phyloP scores from a whole-genome alignment of 2,329 filamentous ascomycete genomes.

The Penicillium sp. region DNA sequence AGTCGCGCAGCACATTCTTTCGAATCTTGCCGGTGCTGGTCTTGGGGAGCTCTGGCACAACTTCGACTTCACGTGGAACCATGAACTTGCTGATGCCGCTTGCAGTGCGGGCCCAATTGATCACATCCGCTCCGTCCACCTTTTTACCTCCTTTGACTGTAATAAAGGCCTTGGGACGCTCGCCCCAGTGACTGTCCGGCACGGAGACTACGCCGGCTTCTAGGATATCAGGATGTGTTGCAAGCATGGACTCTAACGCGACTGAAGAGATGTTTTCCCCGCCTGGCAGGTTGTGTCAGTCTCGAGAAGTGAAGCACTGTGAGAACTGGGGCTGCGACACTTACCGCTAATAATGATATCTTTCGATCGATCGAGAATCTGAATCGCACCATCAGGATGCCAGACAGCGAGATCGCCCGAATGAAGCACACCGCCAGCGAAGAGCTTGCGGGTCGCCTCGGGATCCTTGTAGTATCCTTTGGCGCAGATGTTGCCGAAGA shows the following conservation, averaged over 20 bases:
- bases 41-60: slow-evolving; percentile 86
- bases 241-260: slow-evolving; percentile 82
- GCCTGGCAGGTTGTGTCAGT: slow-evolving; percentile 46
- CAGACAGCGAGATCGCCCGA: slow-evolving; percentile 90
- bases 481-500: slow-evolving; percentile 84
- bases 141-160: slow-evolving; percentile 66
- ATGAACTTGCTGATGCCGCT: slow-evolving; percentile 86
- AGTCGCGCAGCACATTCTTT: slow-evolving; percentile 87
- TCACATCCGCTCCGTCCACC: slow-evolving; percentile 62
- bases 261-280: slow-evolving; percentile 97
- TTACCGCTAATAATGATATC: slow-evolving; percentile 94
- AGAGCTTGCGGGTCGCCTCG: slow-evolving; percentile 79
- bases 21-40: slow-evolving; percentile 94
- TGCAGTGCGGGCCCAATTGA: slow-evolving; percentile 77
- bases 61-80: slow-evolving; percentile 66
- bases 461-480: slow-evolving; percentile 88
- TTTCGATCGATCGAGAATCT: slow-evolving; percentile 90
- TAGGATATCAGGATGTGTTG: slow-evolving; percentile 79
- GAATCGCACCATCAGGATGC: slow-evolving; percentile 82
- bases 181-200: slow-evolving; percentile 85
- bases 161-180: slow-evolving; percentile 89
- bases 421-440: slow-evolving; percentile 78
- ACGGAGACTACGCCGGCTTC: slow-evolving; percentile 90
- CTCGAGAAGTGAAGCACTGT: too few relatives aligned
- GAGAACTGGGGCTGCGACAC: slow-evolving; percentile 15